Evolutionary conservation across 1,284 basidiomycete species (phyloP).

Genomic region (Rhodofomes roseus): DNA sequence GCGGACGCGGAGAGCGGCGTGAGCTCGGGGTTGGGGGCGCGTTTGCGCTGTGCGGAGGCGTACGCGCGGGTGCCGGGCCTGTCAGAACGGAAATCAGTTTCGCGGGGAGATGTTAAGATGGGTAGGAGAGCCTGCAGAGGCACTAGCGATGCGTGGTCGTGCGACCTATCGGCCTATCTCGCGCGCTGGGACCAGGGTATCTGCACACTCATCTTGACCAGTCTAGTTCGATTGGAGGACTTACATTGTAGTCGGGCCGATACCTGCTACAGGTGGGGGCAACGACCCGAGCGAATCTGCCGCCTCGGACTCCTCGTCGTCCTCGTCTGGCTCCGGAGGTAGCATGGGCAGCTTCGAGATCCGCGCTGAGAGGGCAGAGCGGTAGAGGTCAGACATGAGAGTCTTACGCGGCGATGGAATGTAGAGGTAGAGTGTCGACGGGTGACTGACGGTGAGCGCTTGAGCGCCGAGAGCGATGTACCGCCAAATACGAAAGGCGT

Average conservation of each 20-base stretch:
- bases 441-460: too few species aligned
- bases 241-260: constrained; percentile 59
- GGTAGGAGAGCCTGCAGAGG: too few species aligned
- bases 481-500: too few species aligned
- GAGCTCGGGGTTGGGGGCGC: constrained; percentile 52
- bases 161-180: too few species aligned
- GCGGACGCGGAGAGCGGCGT: constrained; percentile 71
- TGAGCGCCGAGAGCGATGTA: too few species aligned
- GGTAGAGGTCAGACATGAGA: constrained; percentile 66
- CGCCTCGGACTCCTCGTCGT: constrained; percentile 59
- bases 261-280: constrained; percentile 36
- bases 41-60: constrained; percentile 20
- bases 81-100: neutral
- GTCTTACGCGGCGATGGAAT: too few species aligned
- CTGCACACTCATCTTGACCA: too few species aligned
- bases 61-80: constrained; percentile 12
- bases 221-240: constrained; percentile 23
- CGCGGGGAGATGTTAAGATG: neutral
- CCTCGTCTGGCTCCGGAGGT: constrained; percentile 41
- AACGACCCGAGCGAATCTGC: constrained; percentile 61
- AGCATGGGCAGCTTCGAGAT: constrained; percentile 63
- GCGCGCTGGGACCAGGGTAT: too few species aligned
- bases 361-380: constrained; percentile 64
- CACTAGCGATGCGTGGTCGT: too few species aligned
- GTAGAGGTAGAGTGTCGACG: too few species aligned